Evolutionary conservation across 108 stramenopile genomes (phyloP).

Genomic region (Cyclostephanos invisitatus): DNA sequence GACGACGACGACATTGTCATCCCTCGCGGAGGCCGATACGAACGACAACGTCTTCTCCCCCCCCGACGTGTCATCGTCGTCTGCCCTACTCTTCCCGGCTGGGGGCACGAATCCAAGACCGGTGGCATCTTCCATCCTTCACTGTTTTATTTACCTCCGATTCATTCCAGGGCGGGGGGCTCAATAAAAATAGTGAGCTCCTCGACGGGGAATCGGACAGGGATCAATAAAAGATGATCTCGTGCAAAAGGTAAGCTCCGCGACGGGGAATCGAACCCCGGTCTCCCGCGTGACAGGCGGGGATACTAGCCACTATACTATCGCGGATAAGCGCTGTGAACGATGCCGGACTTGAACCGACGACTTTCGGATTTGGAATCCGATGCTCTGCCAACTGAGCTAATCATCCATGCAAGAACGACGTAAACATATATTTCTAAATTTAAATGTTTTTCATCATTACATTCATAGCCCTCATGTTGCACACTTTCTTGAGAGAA

Average conservation of each 20-base stretch:
- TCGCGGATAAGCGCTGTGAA: constrained; percentile 60
- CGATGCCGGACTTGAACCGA: constrained; percentile 72
- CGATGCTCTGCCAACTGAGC: constrained; percentile 33
- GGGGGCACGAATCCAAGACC: constrained; percentile 19
- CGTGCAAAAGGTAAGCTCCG: constrained; percentile 52
- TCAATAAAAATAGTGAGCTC: background rate
- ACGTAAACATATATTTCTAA: no score
- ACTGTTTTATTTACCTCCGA: no score
- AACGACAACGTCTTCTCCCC: constrained; percentile 12
- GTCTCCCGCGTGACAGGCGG: constrained; percentile 98
- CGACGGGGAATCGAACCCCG: constrained; percentile 93
- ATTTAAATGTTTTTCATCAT: no score
- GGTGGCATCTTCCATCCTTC: constrained; percentile 8
- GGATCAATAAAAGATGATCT: no score
- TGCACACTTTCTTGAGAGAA: no score
- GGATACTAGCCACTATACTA: constrained; percentile 98
- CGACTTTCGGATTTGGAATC: constrained; percentile 65
- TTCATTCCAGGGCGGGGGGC: constrained; percentile 1
- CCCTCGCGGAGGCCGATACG: constrained; percentile 21
- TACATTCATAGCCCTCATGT: no score
- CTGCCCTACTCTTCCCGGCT: background rate
- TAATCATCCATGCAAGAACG: constrained; percentile 27
- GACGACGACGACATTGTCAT: background rate
- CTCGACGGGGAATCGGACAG: no score
- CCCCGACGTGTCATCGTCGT: background rate